Evolutionary conservation across 2,329 filamentous ascomycete genomes (phyloP).

Genomic region (Cryphonectria radicalis): DNA sequence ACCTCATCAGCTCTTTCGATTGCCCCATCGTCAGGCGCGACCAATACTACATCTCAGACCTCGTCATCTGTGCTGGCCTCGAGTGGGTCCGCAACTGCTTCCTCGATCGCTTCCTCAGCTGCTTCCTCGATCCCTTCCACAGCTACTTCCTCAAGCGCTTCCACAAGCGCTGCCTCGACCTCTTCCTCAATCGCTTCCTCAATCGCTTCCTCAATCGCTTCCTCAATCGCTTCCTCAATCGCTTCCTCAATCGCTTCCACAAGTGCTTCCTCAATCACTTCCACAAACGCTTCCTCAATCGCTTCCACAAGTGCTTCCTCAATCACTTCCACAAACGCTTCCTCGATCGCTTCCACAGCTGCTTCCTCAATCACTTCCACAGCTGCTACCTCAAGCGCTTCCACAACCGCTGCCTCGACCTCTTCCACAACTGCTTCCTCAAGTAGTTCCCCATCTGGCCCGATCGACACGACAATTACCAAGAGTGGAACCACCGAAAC

Average conservation of each 20-base stretch:
- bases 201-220: neutral
- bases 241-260: neutral
- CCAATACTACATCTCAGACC: neutral
- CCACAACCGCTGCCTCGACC: neutral
- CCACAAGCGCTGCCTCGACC: neutral
- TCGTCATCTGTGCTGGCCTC: conserved; percentile 7
- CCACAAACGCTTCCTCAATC: neutral
- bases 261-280: neutral
- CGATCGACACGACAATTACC: neutral
- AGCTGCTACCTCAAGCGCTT: neutral
- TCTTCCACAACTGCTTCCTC: neutral
- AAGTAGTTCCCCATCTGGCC: neutral
- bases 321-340: neutral
- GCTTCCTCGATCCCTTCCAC: neutral
- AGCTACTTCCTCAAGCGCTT: neutral
- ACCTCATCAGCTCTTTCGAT: neutral
- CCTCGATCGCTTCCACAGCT: neutral
- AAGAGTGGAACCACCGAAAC: conserved; percentile 7
- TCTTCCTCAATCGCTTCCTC: neutral
- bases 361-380: neutral
- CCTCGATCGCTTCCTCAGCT: neutral
- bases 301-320: neutral
- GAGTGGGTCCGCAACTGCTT: neutral
- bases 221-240: neutral
- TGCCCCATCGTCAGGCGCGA: neutral